phyloP scores from a whole-genome alignment of 805 yeast species.

The Hanseniaspora occidentalis region DNA sequence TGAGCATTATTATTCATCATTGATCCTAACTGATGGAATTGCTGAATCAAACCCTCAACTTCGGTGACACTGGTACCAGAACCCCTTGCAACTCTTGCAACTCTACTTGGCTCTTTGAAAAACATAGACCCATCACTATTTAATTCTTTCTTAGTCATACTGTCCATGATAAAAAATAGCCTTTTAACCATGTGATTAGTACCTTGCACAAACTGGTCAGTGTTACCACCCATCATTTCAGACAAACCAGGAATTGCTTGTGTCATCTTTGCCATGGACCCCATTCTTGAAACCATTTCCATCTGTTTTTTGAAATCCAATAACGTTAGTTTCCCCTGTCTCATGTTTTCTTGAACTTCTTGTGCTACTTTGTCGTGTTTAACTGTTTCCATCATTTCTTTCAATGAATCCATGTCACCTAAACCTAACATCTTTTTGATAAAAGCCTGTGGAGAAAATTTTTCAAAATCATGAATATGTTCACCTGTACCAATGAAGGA shows the following conservation, averaged over 20 bases:
- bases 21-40: constrained; percentile 86
- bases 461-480: constrained; percentile 85
- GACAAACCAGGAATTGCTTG: constrained; percentile 84
- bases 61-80: constrained; percentile 88
- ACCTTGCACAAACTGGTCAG: constrained; percentile 41
- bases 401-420: constrained; percentile 86
- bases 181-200: constrained; percentile 71
- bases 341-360: constrained; percentile 81
- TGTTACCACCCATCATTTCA: constrained; percentile 39
- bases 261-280: constrained; percentile 88
- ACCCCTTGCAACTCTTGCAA: constrained; percentile 85
- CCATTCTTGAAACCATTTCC: constrained; percentile 93
- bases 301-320: constrained; percentile 88
- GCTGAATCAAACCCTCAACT: constrained; percentile 85
- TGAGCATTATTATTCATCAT: constrained; percentile 68
- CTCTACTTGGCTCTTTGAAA: constrained; percentile 68
- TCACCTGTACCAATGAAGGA: constrained; percentile 98
- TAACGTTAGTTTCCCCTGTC: constrained; percentile 88
- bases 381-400: constrained; percentile 73
- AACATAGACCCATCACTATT: constrained; percentile 82
- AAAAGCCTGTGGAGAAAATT: constrained; percentile 80
- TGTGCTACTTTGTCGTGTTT: constrained; percentile 79
- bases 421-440: constrained; percentile 88
- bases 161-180: constrained; percentile 87
- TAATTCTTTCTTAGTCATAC: constrained; percentile 87